A percentile compares a stretch with the other conserved stretches of the same genome.
These are phyloP conservation scores for Eucalyptus tenuipes DNA, from an alignment of 345 rosid genomes.

Conservation along the genomic window DNA sequence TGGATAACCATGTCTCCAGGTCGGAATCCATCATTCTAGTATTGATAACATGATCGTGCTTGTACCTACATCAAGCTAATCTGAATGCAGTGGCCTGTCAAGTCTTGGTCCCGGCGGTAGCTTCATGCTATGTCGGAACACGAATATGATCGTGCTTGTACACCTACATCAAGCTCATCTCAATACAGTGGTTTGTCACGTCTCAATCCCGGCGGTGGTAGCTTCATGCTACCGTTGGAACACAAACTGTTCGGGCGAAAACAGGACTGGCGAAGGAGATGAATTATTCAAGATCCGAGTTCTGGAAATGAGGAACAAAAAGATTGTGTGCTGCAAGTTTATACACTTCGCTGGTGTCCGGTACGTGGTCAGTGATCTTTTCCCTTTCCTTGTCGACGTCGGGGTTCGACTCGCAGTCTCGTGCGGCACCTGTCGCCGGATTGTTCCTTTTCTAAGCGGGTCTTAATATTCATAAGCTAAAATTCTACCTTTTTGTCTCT, in stretches of 20 bases:
- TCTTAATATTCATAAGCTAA: background rate
- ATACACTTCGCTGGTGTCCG: background rate
- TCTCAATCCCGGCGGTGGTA: background rate
- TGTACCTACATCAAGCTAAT: too few relatives aligned
- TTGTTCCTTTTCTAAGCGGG: background rate
- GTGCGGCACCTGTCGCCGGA: background rate
- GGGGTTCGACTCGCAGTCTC: background rate
- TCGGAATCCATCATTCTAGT: too few relatives aligned
- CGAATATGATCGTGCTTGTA: too few relatives aligned
- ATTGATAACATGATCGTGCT: too few relatives aligned
- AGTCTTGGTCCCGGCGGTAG: too few relatives aligned
- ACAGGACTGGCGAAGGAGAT: background rate
- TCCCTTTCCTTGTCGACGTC: background rate
- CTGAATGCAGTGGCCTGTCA: too few relatives aligned
- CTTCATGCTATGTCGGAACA: too few relatives aligned
- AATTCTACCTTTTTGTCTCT: background rate
- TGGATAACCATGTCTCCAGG: too few relatives aligned
- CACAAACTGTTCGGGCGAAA: background rate
- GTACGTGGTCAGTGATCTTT: background rate
- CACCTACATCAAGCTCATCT: background rate
- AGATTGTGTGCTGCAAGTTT: background rate
- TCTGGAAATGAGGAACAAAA: background rate
- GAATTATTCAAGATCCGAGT: background rate
- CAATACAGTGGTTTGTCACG: background rate
- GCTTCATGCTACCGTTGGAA: background rate